A percentile compares a stretch with the other conserved stretches of the same genome.
Conservation (phyloP, 306 rosid genomes). For the Fragaria nilgerrensis region DNA sequence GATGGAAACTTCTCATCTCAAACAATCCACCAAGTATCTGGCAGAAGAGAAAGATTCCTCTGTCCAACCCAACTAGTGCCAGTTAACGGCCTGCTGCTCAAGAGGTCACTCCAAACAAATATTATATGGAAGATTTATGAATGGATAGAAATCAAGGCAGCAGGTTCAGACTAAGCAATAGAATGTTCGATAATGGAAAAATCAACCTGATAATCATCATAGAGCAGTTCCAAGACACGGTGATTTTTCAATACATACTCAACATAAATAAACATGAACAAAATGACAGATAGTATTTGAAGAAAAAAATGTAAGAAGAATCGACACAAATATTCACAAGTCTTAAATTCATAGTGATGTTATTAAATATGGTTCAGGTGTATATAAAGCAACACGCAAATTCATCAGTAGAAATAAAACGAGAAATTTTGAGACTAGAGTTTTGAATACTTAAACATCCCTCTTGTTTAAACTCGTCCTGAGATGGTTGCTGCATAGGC, state of each 20-base stretch:
- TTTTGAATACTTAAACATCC: conserved; percentile 13
- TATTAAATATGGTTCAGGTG: background rate
- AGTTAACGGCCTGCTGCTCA: background rate
- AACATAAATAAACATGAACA: background rate
- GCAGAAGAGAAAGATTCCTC: background rate
- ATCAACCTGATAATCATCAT: background rate
- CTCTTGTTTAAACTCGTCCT: conserved; percentile 15
- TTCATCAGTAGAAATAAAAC: conserved; percentile 4
- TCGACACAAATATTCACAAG: background rate
- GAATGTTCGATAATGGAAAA: background rate
- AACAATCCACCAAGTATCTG: background rate
- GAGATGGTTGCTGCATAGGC: conserved; percentile 32
- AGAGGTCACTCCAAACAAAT: background rate
- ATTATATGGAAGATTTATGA: background rate
- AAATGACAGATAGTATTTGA: background rate
- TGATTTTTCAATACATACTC: conserved; percentile 1
- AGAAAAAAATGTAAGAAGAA: background rate
- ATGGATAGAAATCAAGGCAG: background rate
- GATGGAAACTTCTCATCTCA: conserved; percentile 9
- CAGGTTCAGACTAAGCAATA: background rate
- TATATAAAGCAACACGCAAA: background rate
- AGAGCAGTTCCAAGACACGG: background rate
- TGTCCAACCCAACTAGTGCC: background rate
- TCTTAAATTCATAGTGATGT: background rate
- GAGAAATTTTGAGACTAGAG: background rate